phyloP scores from a whole-genome alignment of 2,329 filamentous ascomycete genomes.

The Capronia coronata region DNA sequence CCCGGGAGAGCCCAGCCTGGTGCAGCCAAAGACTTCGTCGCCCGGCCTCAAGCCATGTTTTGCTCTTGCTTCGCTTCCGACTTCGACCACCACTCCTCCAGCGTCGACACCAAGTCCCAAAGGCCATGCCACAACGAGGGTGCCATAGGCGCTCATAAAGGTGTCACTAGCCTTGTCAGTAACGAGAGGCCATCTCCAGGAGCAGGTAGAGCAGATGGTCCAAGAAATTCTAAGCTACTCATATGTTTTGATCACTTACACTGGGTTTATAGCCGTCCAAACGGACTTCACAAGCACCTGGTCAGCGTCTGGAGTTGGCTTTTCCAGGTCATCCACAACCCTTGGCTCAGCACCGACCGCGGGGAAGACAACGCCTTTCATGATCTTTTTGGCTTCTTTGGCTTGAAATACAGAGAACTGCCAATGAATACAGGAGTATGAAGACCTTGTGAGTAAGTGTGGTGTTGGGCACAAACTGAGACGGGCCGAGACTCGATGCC shows the following conservation, averaged over 20 bases:
- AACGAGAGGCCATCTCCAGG: slow-evolving; percentile 14
- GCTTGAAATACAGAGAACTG: no score
- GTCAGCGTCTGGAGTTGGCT: slow-evolving; percentile 28
- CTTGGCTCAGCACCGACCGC: slow-evolving; percentile 19
- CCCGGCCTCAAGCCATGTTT: slow-evolving; percentile 30
- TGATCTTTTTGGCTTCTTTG: background rate
- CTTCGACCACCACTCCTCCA: slow-evolving; percentile 31
- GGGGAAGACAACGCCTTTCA: slow-evolving; percentile 24
- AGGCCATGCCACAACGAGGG: slow-evolving; percentile 32
- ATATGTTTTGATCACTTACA: no score
- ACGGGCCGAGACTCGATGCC: no score
- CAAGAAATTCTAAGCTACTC: no score
- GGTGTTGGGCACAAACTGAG: no score
- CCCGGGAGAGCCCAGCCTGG: slow-evolving; percentile 28
- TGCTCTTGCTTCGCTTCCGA: slow-evolving; percentile 29
- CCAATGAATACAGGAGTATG: no score
- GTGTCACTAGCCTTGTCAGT: slow-evolving; percentile 26
- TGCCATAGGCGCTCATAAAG: slow-evolving; percentile 29
- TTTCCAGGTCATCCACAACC: slow-evolving; percentile 25
- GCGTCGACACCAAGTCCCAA: slow-evolving; percentile 31
- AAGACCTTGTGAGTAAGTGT: no score
- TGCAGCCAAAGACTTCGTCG: slow-evolving; percentile 32
- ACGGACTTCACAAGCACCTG: slow-evolving; percentile 34
- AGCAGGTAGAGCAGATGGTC: no score
- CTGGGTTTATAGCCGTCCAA: no score